Evolutionary conservation across 2,329 filamentous ascomycete species (phyloP).

Genomic region (Colletotrichum sp.): DNA sequence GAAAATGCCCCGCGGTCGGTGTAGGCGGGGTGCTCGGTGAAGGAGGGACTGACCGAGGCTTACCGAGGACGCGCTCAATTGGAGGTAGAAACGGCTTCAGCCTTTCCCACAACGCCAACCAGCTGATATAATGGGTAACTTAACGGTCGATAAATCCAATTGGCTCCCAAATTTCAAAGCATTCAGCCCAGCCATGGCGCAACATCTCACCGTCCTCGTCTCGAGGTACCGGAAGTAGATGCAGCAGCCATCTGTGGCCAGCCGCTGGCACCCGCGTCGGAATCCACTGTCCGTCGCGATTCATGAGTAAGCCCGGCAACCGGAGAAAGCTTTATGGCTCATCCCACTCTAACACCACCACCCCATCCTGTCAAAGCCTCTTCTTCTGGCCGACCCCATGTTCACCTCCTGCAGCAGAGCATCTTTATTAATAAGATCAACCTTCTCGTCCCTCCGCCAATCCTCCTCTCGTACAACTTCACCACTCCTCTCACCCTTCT

Average conservation of each 20-base stretch:
- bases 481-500: background rate
- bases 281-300: background rate
- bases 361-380: background rate
- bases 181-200: background rate
- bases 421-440: conserved; percentile 7
- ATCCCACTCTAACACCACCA: conserved; percentile 16
- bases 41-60: background rate
- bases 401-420: background rate
- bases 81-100: background rate
- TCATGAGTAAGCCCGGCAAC: conserved; percentile 16
- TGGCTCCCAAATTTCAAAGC: background rate
- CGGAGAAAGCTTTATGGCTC: conserved; percentile 13
- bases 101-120: background rate
- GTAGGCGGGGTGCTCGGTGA: background rate
- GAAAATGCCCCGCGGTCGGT: background rate
- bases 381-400: background rate
- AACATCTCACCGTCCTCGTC: background rate
- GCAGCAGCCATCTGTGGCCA: background rate
- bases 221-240: background rate
- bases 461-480: background rate
- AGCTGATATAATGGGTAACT: background rate
- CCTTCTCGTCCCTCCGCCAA: background rate
- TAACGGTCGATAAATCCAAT: background rate
- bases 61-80: background rate
- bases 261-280: background rate